Evolutionary conservation across 1,139 yeast species (phyloP).

Genomic region (Magnusiomyces suaveolens): DNA sequence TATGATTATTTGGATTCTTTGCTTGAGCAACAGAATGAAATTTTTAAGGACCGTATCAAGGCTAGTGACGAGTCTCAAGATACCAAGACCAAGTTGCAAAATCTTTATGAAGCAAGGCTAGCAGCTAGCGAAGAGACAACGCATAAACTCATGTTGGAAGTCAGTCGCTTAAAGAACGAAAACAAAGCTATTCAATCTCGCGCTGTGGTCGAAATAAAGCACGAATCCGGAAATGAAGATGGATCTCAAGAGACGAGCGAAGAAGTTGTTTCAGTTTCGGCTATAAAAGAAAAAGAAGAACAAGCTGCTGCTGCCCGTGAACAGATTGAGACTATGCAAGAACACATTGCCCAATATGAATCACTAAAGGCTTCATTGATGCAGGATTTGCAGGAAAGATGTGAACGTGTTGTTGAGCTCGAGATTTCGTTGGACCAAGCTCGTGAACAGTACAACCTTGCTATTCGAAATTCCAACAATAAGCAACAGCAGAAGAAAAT

Average conservation of each 20-base stretch:
- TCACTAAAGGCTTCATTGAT: constrained; percentile 33
- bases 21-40: constrained; percentile 7
- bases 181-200: constrained; percentile 2
- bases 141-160: constrained; percentile 19
- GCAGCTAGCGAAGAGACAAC: constrained; percentile 22
- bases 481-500: constrained; percentile 33
- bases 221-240: background rate
- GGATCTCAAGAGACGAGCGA: background rate
- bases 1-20: background rate
- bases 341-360: constrained; percentile 26
- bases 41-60: constrained; percentile 7
- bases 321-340: constrained; percentile 21
- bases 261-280: constrained; percentile 6
- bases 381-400: constrained; percentile 37
- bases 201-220: background rate
- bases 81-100: constrained; percentile 11
- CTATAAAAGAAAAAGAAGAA: constrained; percentile 16
- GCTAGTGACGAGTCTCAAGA: constrained; percentile 3
- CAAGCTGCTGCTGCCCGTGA: constrained; percentile 17
- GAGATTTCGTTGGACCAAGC: constrained; percentile 36
- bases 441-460: constrained; percentile 30
- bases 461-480: constrained; percentile 25
- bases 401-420: constrained; percentile 37
- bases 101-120: constrained; percentile 18
- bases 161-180: constrained; percentile 18